A percentile compares a stretch with the other conserved stretches of the same genome.
Evolutionary conservation across 2,329 filamentous ascomycete genomes (phyloP).

Genomic region (Podosphaera leucotricha): DNA sequence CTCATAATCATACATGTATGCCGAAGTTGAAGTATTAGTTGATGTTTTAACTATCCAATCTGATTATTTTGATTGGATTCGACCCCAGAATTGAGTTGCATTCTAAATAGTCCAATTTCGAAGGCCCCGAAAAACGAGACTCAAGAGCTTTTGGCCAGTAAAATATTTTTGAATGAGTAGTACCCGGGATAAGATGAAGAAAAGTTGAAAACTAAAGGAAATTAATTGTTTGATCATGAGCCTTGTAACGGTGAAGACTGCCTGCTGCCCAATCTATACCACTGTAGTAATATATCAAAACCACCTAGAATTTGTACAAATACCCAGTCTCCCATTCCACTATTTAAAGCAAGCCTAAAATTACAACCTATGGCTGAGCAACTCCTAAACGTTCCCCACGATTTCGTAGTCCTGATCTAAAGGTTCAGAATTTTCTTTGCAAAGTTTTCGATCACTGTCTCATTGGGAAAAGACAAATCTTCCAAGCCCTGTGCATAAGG

Average conservation of each 20-base stretch:
- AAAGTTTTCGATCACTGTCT: slow-evolving; percentile 68
- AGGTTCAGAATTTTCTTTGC: slow-evolving; percentile 71
- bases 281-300: neutral
- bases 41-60: no score
- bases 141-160: no score
- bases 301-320: neutral
- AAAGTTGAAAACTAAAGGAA: neutral
- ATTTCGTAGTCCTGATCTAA: slow-evolving; percentile 21
- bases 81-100: no score
- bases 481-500: slow-evolving; percentile 86
- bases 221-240: neutral
- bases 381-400: neutral
- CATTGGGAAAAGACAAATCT: slow-evolving; percentile 84
- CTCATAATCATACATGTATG: no score
- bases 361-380: neutral
- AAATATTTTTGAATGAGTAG: no score
- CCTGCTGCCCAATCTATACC: neutral
- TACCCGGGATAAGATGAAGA: no score
- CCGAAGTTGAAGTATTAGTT: no score
- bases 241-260: neutral
- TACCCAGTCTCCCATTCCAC: neutral
- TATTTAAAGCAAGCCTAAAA: neutral
- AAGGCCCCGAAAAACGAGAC: no score
- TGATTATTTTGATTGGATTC: no score
- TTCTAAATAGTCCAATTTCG: no score